phyloP scores from a whole-genome alignment of 2,329 filamentous ascomycete genomes.

The Mollisiaceae sp. region DNA sequence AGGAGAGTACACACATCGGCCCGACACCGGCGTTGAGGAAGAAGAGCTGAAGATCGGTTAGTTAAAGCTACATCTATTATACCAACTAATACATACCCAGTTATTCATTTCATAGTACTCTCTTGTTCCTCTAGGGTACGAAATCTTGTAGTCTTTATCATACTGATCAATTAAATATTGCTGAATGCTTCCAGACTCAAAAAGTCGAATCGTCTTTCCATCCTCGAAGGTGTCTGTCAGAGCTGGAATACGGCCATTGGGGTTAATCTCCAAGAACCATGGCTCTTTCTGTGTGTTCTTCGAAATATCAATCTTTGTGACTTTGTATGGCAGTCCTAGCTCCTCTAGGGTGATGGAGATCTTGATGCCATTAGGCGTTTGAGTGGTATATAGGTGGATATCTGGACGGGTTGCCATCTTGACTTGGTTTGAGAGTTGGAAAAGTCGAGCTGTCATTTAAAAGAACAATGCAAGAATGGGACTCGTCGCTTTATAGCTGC shows the following conservation, averaged over 20 bases:
- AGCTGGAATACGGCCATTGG: constrained; percentile 90
- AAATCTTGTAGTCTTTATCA: constrained; percentile 81
- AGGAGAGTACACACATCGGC: constrained; percentile 47
- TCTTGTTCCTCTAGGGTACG: constrained; percentile 72
- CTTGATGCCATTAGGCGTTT: constrained; percentile 89
- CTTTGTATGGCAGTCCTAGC: constrained; percentile 81
- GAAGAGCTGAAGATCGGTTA: constrained; percentile 49
- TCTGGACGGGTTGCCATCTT: constrained; percentile 49
- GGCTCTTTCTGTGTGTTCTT: constrained; percentile 83
- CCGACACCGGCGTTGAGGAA: constrained; percentile 82
- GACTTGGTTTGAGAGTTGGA: constrained; percentile 26
- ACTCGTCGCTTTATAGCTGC: not conserved
- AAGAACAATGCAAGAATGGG: not conserved
- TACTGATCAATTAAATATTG: constrained; percentile 85
- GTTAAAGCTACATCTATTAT: not conserved
- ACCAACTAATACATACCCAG: constrained; percentile 60
- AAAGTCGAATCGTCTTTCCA: constrained; percentile 74
- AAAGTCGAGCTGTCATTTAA: constrained; percentile 33
- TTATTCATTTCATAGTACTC: constrained; percentile 82
- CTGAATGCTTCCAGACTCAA: constrained; percentile 84
- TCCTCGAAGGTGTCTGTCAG: constrained; percentile 79
- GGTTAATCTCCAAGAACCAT: constrained; percentile 92
- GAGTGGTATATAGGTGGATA: constrained; percentile 59
- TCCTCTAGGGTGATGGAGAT: constrained; percentile 87
- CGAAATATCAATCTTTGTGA: constrained; percentile 70